A percentile compares a stretch with the other conserved stretches of the same genome.
phyloP scores from a whole-genome alignment of 1,284 basidiomycete genomes.

The Fomitiporia mediterranea region DNA sequence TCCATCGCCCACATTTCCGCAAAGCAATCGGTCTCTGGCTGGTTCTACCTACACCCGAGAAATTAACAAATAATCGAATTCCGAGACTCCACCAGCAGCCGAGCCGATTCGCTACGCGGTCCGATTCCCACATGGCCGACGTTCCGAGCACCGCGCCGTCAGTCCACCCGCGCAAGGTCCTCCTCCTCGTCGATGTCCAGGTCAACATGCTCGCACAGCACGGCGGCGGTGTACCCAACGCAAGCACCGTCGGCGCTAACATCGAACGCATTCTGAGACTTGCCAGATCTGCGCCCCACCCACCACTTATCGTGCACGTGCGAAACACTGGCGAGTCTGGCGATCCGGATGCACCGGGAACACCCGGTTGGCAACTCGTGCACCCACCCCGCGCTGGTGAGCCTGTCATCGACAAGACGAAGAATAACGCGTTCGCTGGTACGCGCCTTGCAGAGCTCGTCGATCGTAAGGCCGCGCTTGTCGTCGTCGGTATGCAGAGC shows the following conservation, averaged over 20 bases:
- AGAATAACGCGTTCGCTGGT: conserved; percentile 64
- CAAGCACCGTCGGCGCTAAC: conserved; percentile 40
- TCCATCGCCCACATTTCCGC: no score
- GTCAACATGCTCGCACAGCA: conserved; percentile 43
- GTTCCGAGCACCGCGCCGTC: not conserved
- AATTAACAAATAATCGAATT: no score
- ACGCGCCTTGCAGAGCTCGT: conserved; percentile 48
- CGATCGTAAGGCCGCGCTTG: conserved; percentile 45
- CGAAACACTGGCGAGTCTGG: conserved; percentile 56
- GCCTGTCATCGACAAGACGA: conserved; percentile 56
- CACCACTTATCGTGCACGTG: conserved; percentile 60
- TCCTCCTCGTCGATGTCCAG: conserved; percentile 60
- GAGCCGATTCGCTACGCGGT: no score
- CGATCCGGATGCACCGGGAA: conserved; percentile 51
- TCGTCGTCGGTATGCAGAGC: conserved; percentile 62
- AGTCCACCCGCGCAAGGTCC: conserved; percentile 30
- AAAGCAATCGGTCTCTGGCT: no score
- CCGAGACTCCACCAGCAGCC: no score
- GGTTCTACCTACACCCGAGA: no score
- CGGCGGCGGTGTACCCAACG: conserved; percentile 48
- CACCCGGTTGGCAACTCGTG: conserved; percentile 54
- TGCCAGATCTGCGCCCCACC: conserved; percentile 44
- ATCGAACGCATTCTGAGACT: conserved; percentile 44
- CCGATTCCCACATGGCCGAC: conserved; percentile 2
- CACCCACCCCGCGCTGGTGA: conserved; percentile 43